Base-by-base conservation (phyloP, 164 flowering plant species). In the Vitis rupestris region DNA sequence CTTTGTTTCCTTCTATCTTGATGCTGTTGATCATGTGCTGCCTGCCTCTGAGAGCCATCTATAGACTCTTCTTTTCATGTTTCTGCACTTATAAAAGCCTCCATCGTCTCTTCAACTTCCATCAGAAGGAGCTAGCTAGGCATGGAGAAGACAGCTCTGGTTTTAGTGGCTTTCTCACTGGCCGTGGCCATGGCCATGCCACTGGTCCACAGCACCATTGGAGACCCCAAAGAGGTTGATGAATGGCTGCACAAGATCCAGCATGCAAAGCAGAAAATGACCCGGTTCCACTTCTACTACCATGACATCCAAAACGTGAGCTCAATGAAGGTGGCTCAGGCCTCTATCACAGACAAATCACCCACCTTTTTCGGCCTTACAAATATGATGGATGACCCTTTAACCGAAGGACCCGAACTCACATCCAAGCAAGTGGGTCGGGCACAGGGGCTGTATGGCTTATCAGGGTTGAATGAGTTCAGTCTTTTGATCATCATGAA, bases 361-460 rank as follows among this genome's bases (percentile, higher is more conserved):
- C 12, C 52, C 12, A 75, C 75, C 7, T 63, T 68, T 0, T 85
- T 85, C 52, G 84, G 88, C 5, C n/a, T 10, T 0, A n/a, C 82
- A 3, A 15, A 16, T 19, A 73, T 70, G 76, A 61, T 78, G 10
- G 85, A 82, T 31, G 86, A 85, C 60, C 71, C 72, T 8, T 61
- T 85, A 17, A 85, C 80, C 0, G 76, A 67, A 7, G 86, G 81
- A 15, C 83, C 81, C 0, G 84, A 81, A 10, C 75, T 68, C 2
- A 60, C 65, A 1, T 80, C 87, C 9, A 80, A 73, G 62, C 50
- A 74, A 2, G 70, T 84, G 61, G 87, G 84, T n/a, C 81, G 76
- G 47, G 85, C 83, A 11, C 80, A 83, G 48, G 85, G 87, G 15
- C 16, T 80, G 30, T 82, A 84, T 50, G 81, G 76, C 3, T 75